phyloP scores from a whole-genome alignment of 2,329 filamentous ascomycete genomes.

The Neopestalotiopsis clavispora region DNA sequence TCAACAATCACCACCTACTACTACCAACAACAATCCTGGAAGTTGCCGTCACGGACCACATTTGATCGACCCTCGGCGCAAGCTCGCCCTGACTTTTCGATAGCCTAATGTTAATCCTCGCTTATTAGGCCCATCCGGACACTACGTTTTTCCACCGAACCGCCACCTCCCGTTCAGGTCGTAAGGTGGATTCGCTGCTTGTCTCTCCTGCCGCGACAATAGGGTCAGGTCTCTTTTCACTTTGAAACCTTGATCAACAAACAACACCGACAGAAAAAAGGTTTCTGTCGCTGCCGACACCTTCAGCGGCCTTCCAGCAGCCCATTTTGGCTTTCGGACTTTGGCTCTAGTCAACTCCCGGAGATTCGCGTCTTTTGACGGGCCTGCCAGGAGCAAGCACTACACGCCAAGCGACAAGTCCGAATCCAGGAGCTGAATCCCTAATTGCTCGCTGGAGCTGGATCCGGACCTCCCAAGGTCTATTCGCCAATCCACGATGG shows the following conservation, averaged over 20 bases:
- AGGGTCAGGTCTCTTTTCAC: background rate
- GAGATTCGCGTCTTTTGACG: background rate
- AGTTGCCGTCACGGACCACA: background rate
- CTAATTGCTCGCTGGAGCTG: constrained; percentile 20
- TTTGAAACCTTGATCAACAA: background rate
- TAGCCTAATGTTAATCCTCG: constrained; percentile 2
- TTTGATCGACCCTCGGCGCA: background rate
- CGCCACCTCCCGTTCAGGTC: background rate
- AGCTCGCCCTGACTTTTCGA: background rate
- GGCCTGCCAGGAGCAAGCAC: background rate
- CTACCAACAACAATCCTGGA: background rate
- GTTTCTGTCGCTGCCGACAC: background rate
- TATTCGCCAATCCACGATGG: constrained; percentile 38
- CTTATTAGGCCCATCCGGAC: constrained; percentile 1
- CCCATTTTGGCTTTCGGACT: background rate
- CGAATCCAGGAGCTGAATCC: constrained; percentile 19
- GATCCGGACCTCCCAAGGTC: constrained; percentile 31
- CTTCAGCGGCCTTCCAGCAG: background rate
- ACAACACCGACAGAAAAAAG: background rate
- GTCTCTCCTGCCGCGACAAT: background rate
- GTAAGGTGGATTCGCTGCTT: background rate
- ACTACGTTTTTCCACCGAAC: constrained; percentile 1
- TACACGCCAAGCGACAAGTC: background rate
- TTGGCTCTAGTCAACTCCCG: background rate
- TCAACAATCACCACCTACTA: too few relatives aligned